Percentiles rank a stretch among this genome's conserved stretches.
phyloP scores from a whole-genome alignment of 2,329 filamentous ascomycete genomes.

The Sodiomyces alkalinus region DNA sequence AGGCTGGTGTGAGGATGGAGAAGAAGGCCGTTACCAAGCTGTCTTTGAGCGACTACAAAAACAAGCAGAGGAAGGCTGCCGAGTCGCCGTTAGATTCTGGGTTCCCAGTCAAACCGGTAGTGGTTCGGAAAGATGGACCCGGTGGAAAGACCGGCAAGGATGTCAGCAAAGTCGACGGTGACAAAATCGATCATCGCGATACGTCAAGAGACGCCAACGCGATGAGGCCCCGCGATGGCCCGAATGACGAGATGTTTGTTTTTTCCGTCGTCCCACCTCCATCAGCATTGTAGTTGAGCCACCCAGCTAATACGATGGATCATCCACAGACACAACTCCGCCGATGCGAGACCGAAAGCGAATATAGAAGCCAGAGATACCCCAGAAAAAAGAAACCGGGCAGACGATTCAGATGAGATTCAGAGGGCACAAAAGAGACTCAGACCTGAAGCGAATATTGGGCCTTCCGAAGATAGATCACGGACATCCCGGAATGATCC shows the following conservation, averaged over 20 bases:
- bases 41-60: slow-evolving; percentile 44
- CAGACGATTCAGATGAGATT: slow-evolving; percentile 27
- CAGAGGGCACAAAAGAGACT: slow-evolving; percentile 29
- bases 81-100: slow-evolving; percentile 7
- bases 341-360: slow-evolving; percentile 1
- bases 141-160: slow-evolving; percentile 6
- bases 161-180: slow-evolving; percentile 11
- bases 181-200: slow-evolving; percentile 10
- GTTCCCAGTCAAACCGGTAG: slow-evolving; percentile 12
- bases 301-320: too few relatives aligned
- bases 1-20: slow-evolving; percentile 24
- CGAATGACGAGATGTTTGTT: slow-evolving; percentile 16
- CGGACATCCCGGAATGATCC: slow-evolving; percentile 18
- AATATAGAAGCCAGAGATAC: slow-evolving; percentile 6
- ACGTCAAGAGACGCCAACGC: slow-evolving; percentile 13
- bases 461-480: slow-evolving; percentile 15
- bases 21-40: slow-evolving; percentile 35
- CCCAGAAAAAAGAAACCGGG: slow-evolving; percentile 31
- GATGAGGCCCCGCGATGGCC: slow-evolving; percentile 14
- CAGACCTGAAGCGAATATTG: slow-evolving; percentile 22
- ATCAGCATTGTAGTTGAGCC: too few relatives aligned
- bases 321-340: too few relatives aligned
- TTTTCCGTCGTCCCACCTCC: too few relatives aligned
- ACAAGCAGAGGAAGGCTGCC: slow-evolving; percentile 27
- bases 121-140: slow-evolving; percentile 8